Conservation (phyloP, 2,329 filamentous ascomycete genomes). For the Cladophialophora carrionii region DNA sequence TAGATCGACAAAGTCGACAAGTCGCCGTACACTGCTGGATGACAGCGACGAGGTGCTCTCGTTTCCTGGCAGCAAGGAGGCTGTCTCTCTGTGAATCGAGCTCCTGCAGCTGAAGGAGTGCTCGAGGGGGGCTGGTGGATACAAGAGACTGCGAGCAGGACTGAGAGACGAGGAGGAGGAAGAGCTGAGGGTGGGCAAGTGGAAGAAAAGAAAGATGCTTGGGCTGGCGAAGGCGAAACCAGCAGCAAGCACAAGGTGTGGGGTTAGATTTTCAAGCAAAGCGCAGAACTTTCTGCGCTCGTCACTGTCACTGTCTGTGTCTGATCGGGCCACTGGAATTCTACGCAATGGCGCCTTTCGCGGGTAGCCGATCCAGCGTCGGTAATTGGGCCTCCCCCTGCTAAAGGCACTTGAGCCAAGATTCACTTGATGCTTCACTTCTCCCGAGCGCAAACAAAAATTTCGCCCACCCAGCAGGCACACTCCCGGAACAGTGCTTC, state of each 20-base stretch:
- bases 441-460: background rate
- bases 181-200: slow-evolving; percentile 23
- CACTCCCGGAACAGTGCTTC: background rate
- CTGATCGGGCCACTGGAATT: background rate
- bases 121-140: slow-evolving; percentile 3
- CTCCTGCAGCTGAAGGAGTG: slow-evolving; percentile 21
- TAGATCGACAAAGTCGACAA: background rate
- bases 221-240: slow-evolving; percentile 17
- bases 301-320: slow-evolving; percentile 1
- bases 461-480: background rate
- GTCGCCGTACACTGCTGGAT: slow-evolving; percentile 1
- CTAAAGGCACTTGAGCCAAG: background rate
- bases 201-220: slow-evolving; percentile 33
- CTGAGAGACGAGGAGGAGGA: slow-evolving; percentile 24
- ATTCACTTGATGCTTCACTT: background rate
- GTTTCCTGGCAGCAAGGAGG: slow-evolving; percentile 29
- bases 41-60: background rate
- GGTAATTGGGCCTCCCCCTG: background rate
- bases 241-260: slow-evolving; percentile 21
- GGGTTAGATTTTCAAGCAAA: slow-evolving; percentile 23
- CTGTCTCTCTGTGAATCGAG: slow-evolving; percentile 29
- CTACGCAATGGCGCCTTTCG: background rate
- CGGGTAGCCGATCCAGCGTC: background rate
- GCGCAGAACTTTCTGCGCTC: slow-evolving; percentile 21
- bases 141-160: slow-evolving; percentile 19